These are phyloP conservation scores for Esteya vermicola DNA, from an alignment of 2,329 filamentous ascomycete genomes.

Conservation along the genomic window DNA sequence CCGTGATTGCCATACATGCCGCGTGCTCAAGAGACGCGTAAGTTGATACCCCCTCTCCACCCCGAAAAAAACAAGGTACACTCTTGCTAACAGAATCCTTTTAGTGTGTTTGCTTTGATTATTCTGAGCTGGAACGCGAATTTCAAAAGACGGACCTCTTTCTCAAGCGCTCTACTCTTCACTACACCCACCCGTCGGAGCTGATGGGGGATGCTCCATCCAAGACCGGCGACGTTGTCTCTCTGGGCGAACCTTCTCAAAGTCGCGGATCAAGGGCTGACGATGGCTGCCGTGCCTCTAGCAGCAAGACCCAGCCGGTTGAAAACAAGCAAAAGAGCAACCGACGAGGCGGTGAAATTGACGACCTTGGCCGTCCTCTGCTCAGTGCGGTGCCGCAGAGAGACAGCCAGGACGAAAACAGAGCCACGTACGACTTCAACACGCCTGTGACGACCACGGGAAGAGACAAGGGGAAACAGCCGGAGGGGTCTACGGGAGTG, in stretches of 20 bases:
- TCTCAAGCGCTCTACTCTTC: slow-evolving; percentile 2
- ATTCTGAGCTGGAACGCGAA: slow-evolving; percentile 4
- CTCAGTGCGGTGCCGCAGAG: not conserved
- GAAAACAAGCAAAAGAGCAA: not conserved
- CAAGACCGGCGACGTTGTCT: no score
- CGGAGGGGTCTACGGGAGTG: not conserved
- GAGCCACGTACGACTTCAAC: not conserved
- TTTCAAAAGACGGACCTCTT: slow-evolving; percentile 4
- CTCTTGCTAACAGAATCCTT: not conserved
- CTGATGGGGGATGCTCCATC: not conserved
- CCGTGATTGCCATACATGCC: slow-evolving; percentile 8
- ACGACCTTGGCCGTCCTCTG: slow-evolving; percentile 1
- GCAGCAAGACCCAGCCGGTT: no score
- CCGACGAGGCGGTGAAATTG: slow-evolving; percentile 1
- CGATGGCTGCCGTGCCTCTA: not conserved
- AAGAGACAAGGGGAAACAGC: no score
- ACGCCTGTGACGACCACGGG: no score
- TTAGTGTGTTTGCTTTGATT: slow-evolving; percentile 11
- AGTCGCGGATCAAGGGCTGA: not conserved
- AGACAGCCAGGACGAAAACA: not conserved
- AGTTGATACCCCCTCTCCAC: not conserved
- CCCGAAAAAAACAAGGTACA: not conserved
- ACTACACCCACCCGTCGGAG: not conserved
- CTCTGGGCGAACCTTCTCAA: no score
- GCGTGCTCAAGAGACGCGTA: slow-evolving; percentile 5